Evolutionary conservation across 2,329 filamentous ascomycete species (phyloP), one percentile per base, ranked within the genome.

Genomic region (Fusarium sp.): DNA sequence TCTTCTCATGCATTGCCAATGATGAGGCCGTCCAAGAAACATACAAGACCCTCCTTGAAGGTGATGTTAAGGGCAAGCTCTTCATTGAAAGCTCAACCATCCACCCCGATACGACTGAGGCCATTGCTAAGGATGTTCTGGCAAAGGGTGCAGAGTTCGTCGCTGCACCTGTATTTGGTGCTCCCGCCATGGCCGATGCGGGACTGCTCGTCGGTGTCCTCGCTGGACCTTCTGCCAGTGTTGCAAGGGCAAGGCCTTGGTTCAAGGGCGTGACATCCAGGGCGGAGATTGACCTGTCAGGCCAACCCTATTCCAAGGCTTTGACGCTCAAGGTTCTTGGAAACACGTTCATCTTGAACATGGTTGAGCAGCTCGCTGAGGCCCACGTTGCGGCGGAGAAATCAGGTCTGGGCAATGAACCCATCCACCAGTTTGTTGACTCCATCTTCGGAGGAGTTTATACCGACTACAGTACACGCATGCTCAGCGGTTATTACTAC

Each of bases 51-150:
- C 86, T 91, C 31, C 81, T 93, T 5, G 76, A 81, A 18, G 58
- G 46, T 28, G 81, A 88, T 59, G 81, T 92, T 18, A 84, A 84
- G 28, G 90, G 88, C 65, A 97, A 97, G 81, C 83, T 96, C 17
- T 90, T 97, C 71, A 87, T 97, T 33, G 94, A 97, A 76, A 95
- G 92, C 84, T 96, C 93, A 5, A 97, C 94, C 26, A 88, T 97
- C 36, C 92, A 96, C 78, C 94, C 95, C 0, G 91, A 95, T 57
- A 94, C 92, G 6, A 92, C 92, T 2, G 87, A 92, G 64, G 84
- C 84, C 26, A 79, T 93, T 5, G 90, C 90, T 26, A 83, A 88
- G 71, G 83, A 80, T 26, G 82, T 91, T 63, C 82, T 82, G 14
- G 84, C 78, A 3, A 84, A 85, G 24, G 92, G 92, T 7, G 93